Evolutionary conservation across 73 alveolate species (phyloP).

Genomic region (Stentor roeselii): DNA sequence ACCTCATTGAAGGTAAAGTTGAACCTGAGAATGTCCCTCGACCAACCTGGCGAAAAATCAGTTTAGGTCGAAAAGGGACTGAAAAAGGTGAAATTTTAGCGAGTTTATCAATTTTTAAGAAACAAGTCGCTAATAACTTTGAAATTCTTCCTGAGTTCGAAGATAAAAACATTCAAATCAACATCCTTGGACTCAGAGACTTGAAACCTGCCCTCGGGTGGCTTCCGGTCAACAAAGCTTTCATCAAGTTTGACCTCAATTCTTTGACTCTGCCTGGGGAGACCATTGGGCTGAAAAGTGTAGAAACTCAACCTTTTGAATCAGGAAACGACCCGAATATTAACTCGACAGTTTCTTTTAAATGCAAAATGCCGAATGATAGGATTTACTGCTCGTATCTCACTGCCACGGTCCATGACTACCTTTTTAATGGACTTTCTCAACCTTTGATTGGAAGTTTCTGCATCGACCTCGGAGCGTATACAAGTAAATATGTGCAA

Average conservation of each 20-base stretch:
- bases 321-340: slow-evolving; percentile 87
- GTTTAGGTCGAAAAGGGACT: slow-evolving; percentile 55
- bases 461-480: slow-evolving; percentile 39
- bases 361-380: slow-evolving; percentile 69
- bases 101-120: slow-evolving; percentile 51
- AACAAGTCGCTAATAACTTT: slow-evolving; percentile 33
- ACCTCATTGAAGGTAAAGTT: slow-evolving; percentile 21
- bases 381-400: slow-evolving; percentile 76
- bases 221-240: slow-evolving; percentile 82
- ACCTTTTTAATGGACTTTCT: slow-evolving; percentile 69
- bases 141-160: slow-evolving; percentile 45
- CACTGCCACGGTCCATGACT: slow-evolving; percentile 78
- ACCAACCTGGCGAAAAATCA: slow-evolving; percentile 74
- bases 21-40: slow-evolving; percentile 36
- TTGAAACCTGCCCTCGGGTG: slow-evolving; percentile 65
- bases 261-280: slow-evolving; percentile 70
- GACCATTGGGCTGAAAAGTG: slow-evolving; percentile 49
- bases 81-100: slow-evolving; percentile 67
- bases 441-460: slow-evolving; percentile 84
- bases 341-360: slow-evolving; percentile 66
- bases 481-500: neutral
- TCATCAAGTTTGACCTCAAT: slow-evolving; percentile 67
- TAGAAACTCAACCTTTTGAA: slow-evolving; percentile 73
- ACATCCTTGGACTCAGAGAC: slow-evolving; percentile 80
- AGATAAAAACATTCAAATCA: slow-evolving; percentile 63